These are phyloP conservation scores for Passalora sequoiae DNA, from an alignment of 2,329 filamentous ascomycete genomes.

Conservation along the genomic window DNA sequence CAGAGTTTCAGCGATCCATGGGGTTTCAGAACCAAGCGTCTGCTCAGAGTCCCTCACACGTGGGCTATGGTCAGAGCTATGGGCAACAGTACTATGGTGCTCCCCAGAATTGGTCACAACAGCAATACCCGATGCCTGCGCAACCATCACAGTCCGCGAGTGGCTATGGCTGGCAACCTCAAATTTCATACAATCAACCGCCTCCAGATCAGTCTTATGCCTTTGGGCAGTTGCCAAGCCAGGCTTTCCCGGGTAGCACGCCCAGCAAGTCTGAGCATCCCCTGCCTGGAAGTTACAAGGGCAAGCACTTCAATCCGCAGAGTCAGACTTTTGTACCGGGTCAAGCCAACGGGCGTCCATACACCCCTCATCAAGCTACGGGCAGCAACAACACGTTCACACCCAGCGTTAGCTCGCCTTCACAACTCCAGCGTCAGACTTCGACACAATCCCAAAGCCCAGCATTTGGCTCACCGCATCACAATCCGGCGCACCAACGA, in stretches of 20 bases:
- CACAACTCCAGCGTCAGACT: constrained; percentile 30
- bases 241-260: constrained; percentile 64
- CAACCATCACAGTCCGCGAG: constrained; percentile 17
- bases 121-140: constrained; percentile 26
- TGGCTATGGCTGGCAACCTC: constrained; percentile 9
- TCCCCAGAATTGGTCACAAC: constrained; percentile 29
- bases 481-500: constrained; percentile 5
- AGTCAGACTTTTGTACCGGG: constrained; percentile 84
- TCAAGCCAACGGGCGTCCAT: constrained; percentile 32
- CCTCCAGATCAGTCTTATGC: constrained; percentile 54
- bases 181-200: constrained; percentile 32
- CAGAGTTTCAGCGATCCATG: constrained; percentile 45
- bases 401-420: constrained; percentile 5
- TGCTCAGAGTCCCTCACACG: constrained; percentile 20
- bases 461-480: constrained; percentile 25
- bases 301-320: constrained; percentile 88
- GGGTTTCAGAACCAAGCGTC: constrained; percentile 37
- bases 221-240: constrained; percentile 70
- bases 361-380: constrained; percentile 22
- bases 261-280: constrained; percentile 73
- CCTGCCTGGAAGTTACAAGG: constrained; percentile 75
- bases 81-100: constrained; percentile 24
- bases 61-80: constrained; percentile 15
- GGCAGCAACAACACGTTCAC: constrained; percentile 9
- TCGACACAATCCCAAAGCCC: constrained; percentile 32